Conservation (phyloP, 768 basidiomycete species). For the Mycena indigotica region DNA sequence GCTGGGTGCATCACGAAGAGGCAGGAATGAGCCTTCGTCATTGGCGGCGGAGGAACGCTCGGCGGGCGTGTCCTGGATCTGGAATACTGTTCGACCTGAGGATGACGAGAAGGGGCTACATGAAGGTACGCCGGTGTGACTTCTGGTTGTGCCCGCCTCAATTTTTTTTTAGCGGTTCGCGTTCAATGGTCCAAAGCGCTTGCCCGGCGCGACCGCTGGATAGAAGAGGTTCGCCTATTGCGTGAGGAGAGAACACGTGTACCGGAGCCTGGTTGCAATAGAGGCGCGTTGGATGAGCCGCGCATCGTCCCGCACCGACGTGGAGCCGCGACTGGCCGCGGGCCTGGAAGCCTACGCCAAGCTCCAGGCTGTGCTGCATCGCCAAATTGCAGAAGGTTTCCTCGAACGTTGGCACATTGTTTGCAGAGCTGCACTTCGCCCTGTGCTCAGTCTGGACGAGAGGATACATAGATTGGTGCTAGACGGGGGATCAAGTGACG, state of each 20-base stretch:
- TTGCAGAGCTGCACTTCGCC: no score
- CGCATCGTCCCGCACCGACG: no score
- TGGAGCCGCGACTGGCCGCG: no score
- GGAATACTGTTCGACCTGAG: conserved; percentile 4
- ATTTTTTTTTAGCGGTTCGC: conserved; percentile 11
- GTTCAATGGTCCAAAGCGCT: conserved; percentile 27
- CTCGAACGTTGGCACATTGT: no score
- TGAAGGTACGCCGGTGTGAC: conserved; percentile 3
- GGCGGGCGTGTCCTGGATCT: conserved; percentile 17
- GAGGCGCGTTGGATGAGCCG: no score
- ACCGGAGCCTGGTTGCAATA: neutral
- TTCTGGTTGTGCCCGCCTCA: neutral
- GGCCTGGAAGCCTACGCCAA: no score
- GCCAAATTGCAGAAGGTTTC: no score
- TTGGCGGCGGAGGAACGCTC: no score
- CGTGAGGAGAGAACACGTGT: conserved; percentile 23
- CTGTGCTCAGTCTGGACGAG: no score
- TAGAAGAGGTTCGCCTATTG: conserved; percentile 25
- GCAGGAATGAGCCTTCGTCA: neutral
- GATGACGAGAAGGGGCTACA: conserved; percentile 9
- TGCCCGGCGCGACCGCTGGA: conserved; percentile 21
- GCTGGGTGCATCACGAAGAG: neutral
- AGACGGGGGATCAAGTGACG: no score
- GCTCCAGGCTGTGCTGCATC: no score
- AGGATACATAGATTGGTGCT: no score